phyloP scores from a whole-genome alignment of 169 alveolate species.

The Plasmodium cynomolgi region DNA sequence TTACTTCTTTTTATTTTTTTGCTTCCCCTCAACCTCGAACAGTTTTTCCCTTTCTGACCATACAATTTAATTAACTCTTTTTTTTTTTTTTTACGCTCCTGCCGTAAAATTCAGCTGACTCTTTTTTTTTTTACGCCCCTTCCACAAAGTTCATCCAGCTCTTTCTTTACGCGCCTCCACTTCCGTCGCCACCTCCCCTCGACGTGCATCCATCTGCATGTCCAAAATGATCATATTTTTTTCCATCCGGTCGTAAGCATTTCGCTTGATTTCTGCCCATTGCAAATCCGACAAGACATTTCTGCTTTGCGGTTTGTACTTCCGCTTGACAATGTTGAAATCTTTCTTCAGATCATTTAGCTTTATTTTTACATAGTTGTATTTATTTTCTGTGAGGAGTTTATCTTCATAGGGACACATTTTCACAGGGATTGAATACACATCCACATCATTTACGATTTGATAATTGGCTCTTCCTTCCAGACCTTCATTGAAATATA shows the following conservation, averaged over 20 bases:
- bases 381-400: slow-evolving; percentile 35
- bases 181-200: neutral
- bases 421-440: slow-evolving; percentile 40
- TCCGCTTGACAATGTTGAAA: slow-evolving; percentile 33
- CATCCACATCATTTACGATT: slow-evolving; percentile 40
- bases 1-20: neutral
- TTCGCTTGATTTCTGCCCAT: slow-evolving; percentile 42
- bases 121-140: neutral
- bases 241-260: slow-evolving; percentile 48
- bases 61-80: neutral
- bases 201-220: neutral
- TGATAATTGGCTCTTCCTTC: slow-evolving; percentile 39
- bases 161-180: neutral
- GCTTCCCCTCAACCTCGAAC: neutral
- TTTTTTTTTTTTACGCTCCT: neutral
- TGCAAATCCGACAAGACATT: slow-evolving; percentile 27
- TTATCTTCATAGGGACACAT: slow-evolving; percentile 52
- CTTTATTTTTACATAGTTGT: slow-evolving; percentile 50
- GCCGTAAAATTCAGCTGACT: neutral
- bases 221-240: slow-evolving; percentile 17
- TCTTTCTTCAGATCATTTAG: slow-evolving; percentile 46
- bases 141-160: neutral
- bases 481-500: slow-evolving; percentile 57
- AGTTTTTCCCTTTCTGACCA: neutral
- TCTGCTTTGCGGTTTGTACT: slow-evolving; percentile 1